Evolutionary conservation across 768 basidiomycete species (phyloP).

Genomic region (Macrolepiota dolichaula): DNA sequence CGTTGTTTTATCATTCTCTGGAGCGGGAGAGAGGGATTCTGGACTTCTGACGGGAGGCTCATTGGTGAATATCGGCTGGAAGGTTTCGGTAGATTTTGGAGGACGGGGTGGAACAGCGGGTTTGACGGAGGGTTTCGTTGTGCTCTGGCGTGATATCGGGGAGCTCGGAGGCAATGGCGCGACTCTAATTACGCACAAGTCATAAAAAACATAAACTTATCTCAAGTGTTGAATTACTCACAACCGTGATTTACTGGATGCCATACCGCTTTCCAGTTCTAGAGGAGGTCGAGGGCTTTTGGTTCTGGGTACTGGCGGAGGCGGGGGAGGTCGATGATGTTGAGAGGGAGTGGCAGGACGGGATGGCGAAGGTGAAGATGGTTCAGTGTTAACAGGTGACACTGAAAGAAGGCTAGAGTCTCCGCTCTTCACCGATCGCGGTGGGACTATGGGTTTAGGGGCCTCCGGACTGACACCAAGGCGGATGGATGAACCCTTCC

Average conservation of each 20-base stretch:
- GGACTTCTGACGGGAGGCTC: slow-evolving; percentile 7
- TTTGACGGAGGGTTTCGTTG: slow-evolving; percentile 16
- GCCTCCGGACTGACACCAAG: neutral
- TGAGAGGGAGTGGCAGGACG: slow-evolving; percentile 1
- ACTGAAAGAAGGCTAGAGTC: neutral
- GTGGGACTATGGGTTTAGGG: slow-evolving; percentile 1
- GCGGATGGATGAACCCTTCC: neutral
- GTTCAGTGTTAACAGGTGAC: slow-evolving; percentile 3
- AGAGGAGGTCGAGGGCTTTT: slow-evolving; percentile 3
- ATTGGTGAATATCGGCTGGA: slow-evolving; percentile 16
- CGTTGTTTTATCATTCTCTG: neutral
- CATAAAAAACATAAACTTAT: neutral
- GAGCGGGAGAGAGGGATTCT: neutral
- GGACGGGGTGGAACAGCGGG: slow-evolving; percentile 24
- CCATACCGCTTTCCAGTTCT: neutral
- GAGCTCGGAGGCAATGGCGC: neutral
- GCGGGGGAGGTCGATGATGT: slow-evolving; percentile 9
- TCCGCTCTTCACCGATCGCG: neutral
- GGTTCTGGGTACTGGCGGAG: neutral
- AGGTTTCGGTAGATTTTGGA: neutral
- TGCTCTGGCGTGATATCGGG: slow-evolving; percentile 14
- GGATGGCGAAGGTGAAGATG: neutral
- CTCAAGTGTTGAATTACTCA: neutral
- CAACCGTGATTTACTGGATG: slow-evolving; percentile 1
- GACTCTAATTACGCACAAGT: neutral